Conservation (phyloP, 1,284 basidiomycete genomes). For the Apiotrichum laibachii region DNA sequence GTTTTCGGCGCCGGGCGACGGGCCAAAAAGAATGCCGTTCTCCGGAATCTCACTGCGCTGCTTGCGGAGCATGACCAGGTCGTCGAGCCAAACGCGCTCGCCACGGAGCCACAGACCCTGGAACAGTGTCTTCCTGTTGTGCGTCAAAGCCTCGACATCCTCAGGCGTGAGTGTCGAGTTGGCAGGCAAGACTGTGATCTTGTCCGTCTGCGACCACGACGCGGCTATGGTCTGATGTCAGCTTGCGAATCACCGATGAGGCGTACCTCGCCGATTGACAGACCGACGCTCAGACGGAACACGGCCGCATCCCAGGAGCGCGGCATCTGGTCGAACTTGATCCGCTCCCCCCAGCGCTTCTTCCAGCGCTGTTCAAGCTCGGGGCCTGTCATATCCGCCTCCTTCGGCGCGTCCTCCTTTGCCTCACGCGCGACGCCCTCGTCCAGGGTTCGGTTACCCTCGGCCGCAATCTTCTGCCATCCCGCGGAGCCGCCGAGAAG, state of each 20-base stretch:
- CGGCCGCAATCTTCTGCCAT: conserved; percentile 30
- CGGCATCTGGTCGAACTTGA: conserved; percentile 32
- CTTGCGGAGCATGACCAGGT: conserved; percentile 66
- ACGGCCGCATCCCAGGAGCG: conserved; percentile 30
- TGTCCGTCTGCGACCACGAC: conserved; percentile 44
- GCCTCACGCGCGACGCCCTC: conserved; percentile 28
- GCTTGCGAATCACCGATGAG: neutral
- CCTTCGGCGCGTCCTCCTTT: conserved; percentile 12
- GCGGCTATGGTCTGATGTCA: conserved; percentile 29
- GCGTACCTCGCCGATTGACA: conserved; percentile 37
- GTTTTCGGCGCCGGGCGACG: conserved; percentile 23
- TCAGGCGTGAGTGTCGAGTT: conserved; percentile 17
- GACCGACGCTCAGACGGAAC: conserved; percentile 31
- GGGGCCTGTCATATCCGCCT: conserved; percentile 4
- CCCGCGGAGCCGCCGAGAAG: conserved; percentile 33
- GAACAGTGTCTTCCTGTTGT: conserved; percentile 33
- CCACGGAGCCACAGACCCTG: conserved; percentile 85
- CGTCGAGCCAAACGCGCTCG: conserved; percentile 82
- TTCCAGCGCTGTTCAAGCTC: conserved; percentile 27
- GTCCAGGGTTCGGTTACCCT: conserved; percentile 27
- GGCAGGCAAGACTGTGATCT: conserved; percentile 27
- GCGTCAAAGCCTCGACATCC: conserved; percentile 27
- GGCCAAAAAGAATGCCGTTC: conserved; percentile 16
- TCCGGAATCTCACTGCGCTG: conserved; percentile 27
- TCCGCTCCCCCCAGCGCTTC: conserved; percentile 29